Base-by-base conservation (phyloP, 352 stramenopile species). In the Pythium plurisporium region DNA sequence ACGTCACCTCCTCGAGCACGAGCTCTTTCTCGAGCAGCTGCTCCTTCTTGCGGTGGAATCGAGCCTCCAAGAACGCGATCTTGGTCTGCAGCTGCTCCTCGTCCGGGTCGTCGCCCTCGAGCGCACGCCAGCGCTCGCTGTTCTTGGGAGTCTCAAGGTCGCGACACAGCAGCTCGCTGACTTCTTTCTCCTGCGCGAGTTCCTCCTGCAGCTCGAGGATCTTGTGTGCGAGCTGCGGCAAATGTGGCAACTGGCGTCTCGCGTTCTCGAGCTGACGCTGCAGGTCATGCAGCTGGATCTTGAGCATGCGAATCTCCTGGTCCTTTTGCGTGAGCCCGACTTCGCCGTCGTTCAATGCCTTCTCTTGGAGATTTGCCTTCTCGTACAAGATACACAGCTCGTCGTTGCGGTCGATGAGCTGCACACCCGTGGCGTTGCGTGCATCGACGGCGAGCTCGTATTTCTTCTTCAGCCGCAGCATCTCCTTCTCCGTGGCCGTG, bases 341-440 rank as follows among this genome's bases (percentile, higher is more conserved):
- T 56, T 96, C 86, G 33, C 91, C 90, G 23, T 82, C 72, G 38
- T 76, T 85, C 2, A 97, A 60, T 3, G 85, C 87, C 25, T 89
- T 75, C 53, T 96, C 89, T 51, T 97, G 86, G 4, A 96, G 55
- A 66, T 96, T 96, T 3, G 82, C 62, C 64, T 97, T 96, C 58
- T 98, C 94, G 64, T 98, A 98, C 38, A 98, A 61, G 57, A 98
- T 95, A 53, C 92, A 98, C 8, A 98, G 75, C 70, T 98, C 93
- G 65, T 98, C 91, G 65, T 98, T 98, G 37, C 93, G 77, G 70
- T 98, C 91, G 54, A 98, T 97, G 37, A 98, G 76, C 67, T 97
- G 85, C 25, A 98, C 89, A 23, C 90, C 89, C 20, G 88, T 92
- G 17, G 84, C 71, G 51, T 96, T 97, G 30, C 89, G 79, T 19